A percentile compares a stretch with the other conserved stretches of the same genome.
phyloP scores from a whole-genome alignment of 208 protist species.

The Leishmania guyanensis region DNA sequence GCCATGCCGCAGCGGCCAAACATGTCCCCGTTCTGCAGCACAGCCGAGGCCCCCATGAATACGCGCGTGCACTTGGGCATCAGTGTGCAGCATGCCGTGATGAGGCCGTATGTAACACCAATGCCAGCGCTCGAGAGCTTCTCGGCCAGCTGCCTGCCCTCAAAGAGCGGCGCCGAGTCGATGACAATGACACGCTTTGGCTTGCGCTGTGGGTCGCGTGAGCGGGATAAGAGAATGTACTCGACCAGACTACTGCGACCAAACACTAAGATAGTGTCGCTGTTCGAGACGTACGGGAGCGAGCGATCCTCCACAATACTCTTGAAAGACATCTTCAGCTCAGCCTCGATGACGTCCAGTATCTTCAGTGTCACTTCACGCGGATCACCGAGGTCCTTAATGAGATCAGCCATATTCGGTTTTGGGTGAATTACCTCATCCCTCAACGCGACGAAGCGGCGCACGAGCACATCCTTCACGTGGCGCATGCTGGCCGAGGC shows the following conservation, averaged over 20 bases:
- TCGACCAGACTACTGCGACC: slow-evolving; percentile 79
- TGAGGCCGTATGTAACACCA: slow-evolving; percentile 92
- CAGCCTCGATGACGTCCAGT: slow-evolving; percentile 51
- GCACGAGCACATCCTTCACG: slow-evolving; percentile 69
- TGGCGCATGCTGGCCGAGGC: slow-evolving; percentile 72
- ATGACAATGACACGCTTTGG: slow-evolving; percentile 92
- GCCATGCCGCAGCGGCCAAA: slow-evolving; percentile 94
- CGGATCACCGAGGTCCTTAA: slow-evolving; percentile 37
- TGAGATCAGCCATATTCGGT: slow-evolving; percentile 23
- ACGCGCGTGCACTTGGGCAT: slow-evolving; percentile 94
- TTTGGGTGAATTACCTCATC: slow-evolving; percentile 39
- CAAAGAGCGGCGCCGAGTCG: slow-evolving; percentile 93
- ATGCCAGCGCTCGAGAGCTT: slow-evolving; percentile 84
- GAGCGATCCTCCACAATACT: slow-evolving; percentile 81
- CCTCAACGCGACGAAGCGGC: slow-evolving; percentile 50
- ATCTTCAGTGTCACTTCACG: slow-evolving; percentile 54
- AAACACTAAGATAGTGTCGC: slow-evolving; percentile 81
- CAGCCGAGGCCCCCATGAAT: slow-evolving; percentile 94
- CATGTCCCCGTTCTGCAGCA: slow-evolving; percentile 95
- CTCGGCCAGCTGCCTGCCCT: slow-evolving; percentile 81
- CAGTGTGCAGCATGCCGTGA: slow-evolving; percentile 94
- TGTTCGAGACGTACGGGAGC: slow-evolving; percentile 60
- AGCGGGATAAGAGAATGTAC: slow-evolving; percentile 69
- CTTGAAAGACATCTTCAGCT: slow-evolving; percentile 68
- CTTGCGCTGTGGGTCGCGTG: slow-evolving; percentile 37